Evolutionary conservation across 768 basidiomycete genomes (phyloP).

Genomic region (Podaxis sp.): DNA sequence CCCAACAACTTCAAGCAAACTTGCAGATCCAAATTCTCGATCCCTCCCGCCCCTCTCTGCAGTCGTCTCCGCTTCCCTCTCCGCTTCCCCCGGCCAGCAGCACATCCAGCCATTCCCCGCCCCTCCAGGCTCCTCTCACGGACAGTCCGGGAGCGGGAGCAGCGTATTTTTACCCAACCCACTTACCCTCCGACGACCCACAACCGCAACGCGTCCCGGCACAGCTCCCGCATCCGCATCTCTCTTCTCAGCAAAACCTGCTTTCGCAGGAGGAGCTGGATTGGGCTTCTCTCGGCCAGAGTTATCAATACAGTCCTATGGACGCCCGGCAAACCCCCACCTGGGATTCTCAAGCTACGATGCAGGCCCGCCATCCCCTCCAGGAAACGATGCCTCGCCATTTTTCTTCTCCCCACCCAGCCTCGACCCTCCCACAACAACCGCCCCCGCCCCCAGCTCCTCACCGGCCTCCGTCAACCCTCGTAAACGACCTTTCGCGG

Average conservation of each 20-base stretch:
- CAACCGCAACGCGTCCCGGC: conserved; percentile 63
- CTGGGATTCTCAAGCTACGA: conserved; percentile 22
- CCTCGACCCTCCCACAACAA: conserved; percentile 20
- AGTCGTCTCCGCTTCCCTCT: conserved; percentile 73
- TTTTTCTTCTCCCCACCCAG: conserved; percentile 61
- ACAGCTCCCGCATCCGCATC: conserved; percentile 71
- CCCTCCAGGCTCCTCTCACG: conserved; percentile 20
- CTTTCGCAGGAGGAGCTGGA: conserved; percentile 51
- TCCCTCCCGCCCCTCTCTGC: conserved; percentile 73
- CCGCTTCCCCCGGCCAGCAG: conserved; percentile 37
- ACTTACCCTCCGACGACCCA: conserved; percentile 52
- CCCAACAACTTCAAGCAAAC: conserved; percentile 50
- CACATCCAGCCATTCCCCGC: conserved; percentile 34
- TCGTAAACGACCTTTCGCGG: conserved; percentile 62
- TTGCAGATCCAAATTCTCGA: conserved; percentile 33
- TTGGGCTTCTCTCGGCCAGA: conserved; percentile 41
- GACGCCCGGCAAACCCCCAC: conserved; percentile 5
- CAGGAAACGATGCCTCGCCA: conserved; percentile 52
- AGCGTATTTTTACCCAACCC: conserved; percentile 54
- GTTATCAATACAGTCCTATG: conserved; percentile 19
- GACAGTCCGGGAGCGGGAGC: conserved; percentile 39
- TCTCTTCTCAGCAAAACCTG: conserved; percentile 51
- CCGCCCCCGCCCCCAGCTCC: conserved; percentile 27
- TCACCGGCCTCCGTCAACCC: conserved; percentile 36
- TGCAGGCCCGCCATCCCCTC: conserved; percentile 16